Evolutionary conservation across 257 asterid species (phyloP).

Genomic region (Nemophila menziesii): DNA sequence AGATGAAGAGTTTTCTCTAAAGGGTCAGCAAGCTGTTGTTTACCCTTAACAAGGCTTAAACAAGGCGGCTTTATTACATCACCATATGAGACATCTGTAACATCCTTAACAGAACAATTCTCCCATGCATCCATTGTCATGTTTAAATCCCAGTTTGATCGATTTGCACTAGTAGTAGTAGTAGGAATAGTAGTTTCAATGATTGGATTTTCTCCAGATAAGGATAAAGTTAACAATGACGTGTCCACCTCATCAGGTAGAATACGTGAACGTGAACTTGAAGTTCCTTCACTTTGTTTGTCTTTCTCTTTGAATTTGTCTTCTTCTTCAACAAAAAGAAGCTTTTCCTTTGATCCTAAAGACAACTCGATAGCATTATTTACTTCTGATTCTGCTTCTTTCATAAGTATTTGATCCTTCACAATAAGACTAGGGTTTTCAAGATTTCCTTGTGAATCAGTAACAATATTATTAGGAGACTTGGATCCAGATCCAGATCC

Average conservation of each 20-base stretch:
- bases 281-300: slow-evolving; percentile 15
- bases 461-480: slow-evolving; percentile 10
- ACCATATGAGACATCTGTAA: slow-evolving; percentile 16
- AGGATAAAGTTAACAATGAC: slow-evolving; percentile 35
- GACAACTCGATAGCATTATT: slow-evolving; percentile 31
- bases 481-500: not conserved
- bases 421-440: slow-evolving; percentile 14
- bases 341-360: slow-evolving; percentile 26
- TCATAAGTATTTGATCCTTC: slow-evolving; percentile 31
- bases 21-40: slow-evolving; percentile 20
- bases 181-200: slow-evolving; percentile 14
- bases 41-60: slow-evolving; percentile 32
- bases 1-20: slow-evolving; percentile 41
- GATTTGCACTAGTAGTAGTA: slow-evolving; percentile 23
- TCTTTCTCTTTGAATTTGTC: too few species aligned
- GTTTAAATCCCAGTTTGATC: slow-evolving; percentile 86
- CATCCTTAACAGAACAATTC: slow-evolving; percentile 31
- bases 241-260: slow-evolving; percentile 29
- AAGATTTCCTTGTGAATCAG: slow-evolving; percentile 14
- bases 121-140: slow-evolving; percentile 88
- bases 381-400: slow-evolving; percentile 20
- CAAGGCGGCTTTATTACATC: slow-evolving; percentile 12
- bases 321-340: slow-evolving; percentile 17
- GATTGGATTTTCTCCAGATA: slow-evolving; percentile 20
- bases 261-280: slow-evolving; percentile 9